Conservation (phyloP, 2,329 filamentous ascomycete species). For the Coniochaeta sp. region DNA sequence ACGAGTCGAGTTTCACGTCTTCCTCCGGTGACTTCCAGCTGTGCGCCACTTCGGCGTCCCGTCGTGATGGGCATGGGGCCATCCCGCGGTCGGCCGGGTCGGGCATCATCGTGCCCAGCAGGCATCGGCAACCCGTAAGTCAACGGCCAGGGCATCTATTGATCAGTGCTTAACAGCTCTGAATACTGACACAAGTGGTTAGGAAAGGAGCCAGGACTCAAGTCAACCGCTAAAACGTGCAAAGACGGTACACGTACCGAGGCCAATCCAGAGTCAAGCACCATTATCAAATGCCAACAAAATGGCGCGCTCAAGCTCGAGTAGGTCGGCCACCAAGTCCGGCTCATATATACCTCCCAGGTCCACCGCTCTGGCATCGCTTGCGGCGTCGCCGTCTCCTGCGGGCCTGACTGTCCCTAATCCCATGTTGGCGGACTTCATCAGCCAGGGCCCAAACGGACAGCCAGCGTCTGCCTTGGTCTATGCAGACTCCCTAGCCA, state of each 20-base stretch:
- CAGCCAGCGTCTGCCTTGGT: constrained; percentile 10
- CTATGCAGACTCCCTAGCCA: constrained; percentile 6
- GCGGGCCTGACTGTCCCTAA: neutral
- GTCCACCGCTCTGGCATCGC: neutral
- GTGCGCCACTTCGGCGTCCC: constrained; percentile 11
- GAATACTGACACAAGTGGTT: neutral
- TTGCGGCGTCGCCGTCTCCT: neutral
- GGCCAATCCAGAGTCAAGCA: constrained; percentile 15
- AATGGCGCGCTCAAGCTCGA: constrained; percentile 38
- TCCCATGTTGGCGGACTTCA: constrained; percentile 8
- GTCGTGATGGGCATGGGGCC: constrained; percentile 13
- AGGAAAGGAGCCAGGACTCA: neutral
- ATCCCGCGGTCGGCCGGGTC: constrained; percentile 19
- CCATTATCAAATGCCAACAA: constrained; percentile 19
- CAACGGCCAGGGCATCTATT: neutral
- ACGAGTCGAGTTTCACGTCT: constrained; percentile 3
- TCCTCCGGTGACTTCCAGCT: constrained; percentile 19
- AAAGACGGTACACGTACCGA: constrained; percentile 19
- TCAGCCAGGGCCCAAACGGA: constrained; percentile 9
- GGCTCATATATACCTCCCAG: constrained; percentile 16
- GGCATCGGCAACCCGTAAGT: constrained; percentile 1
- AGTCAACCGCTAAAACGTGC: constrained; percentile 21
- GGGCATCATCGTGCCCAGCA: constrained; percentile 11
- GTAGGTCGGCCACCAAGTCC: constrained; percentile 29
- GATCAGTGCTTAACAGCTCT: neutral